phyloP scores from a whole-genome alignment of 1,284 basidiomycete species.

The Ganoderma sinense region DNA sequence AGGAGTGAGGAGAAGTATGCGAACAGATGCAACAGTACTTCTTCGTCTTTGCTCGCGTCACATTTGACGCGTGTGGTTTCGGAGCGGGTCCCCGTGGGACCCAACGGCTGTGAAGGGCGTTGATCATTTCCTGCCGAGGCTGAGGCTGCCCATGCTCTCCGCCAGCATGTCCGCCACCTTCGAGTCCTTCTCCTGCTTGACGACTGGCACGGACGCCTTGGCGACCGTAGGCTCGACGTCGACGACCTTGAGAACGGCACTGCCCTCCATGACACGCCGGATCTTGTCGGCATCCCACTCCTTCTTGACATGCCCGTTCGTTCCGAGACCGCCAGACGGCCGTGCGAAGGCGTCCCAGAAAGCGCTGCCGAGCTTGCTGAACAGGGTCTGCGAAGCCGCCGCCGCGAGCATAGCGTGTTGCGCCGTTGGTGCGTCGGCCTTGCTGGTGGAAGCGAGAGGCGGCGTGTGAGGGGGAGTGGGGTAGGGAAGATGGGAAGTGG shows the following conservation, averaged over 20 bases:
- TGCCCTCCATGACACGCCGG: slow-evolving; percentile 76
- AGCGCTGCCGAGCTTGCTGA: slow-evolving; percentile 69
- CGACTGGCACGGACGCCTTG: neutral
- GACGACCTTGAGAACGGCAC: slow-evolving; percentile 76
- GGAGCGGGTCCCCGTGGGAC: neutral
- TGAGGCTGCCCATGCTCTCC: slow-evolving; percentile 70
- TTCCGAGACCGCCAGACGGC: slow-evolving; percentile 27
- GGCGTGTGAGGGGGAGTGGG: slow-evolving; percentile 43
- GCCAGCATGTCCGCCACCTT: slow-evolving; percentile 55
- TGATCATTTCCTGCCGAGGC: slow-evolving; percentile 52
- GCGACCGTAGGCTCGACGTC: slow-evolving; percentile 59
- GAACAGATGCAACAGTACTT: slow-evolving; percentile 17
- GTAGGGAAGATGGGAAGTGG: slow-evolving; percentile 34
- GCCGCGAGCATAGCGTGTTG: slow-evolving; percentile 65
- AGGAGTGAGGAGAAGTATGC: slow-evolving; percentile 2
- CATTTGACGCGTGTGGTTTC: neutral
- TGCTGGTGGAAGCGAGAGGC: slow-evolving; percentile 23
- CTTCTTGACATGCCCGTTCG: slow-evolving; percentile 35
- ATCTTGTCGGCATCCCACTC: slow-evolving; percentile 81
- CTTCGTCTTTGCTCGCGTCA: slow-evolving; percentile 4
- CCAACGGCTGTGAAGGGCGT: neutral
- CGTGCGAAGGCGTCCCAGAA: slow-evolving; percentile 87
- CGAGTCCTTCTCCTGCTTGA: slow-evolving; percentile 18
- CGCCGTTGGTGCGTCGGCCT: slow-evolving; percentile 39
- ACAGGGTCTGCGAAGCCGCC: slow-evolving; percentile 74